Percentiles rank a stretch among this genome's conserved stretches.
These are phyloP conservation scores for Penicillium maclennaniae DNA, from an alignment of 495 filamentous ascomycete genomes.

Conservation along the genomic window DNA sequence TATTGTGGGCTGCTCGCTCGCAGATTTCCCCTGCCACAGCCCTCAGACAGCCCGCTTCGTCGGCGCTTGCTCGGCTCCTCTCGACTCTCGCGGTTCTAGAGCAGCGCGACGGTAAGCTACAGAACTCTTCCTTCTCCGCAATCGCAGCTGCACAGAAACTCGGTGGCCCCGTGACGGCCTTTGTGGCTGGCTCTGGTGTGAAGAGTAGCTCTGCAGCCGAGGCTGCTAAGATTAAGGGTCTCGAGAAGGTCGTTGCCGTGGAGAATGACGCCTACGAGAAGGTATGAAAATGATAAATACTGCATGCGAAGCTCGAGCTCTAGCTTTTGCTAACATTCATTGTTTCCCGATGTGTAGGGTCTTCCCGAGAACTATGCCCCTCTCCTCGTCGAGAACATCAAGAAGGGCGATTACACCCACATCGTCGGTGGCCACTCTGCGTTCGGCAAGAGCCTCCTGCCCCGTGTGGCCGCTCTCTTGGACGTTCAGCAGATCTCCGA, in stretches of 20 bases:
- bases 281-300: too few species aligned
- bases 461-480: slow-evolving; percentile 90
- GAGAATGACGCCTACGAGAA: slow-evolving; percentile 91
- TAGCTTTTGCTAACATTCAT: background rate
- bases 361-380: slow-evolving; percentile 95
- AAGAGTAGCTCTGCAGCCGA: slow-evolving; percentile 73
- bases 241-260: slow-evolving; percentile 86
- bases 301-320: background rate
- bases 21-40: slow-evolving; percentile 31
- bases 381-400: slow-evolving; percentile 89
- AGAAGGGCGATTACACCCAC: slow-evolving; percentile 88
- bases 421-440: slow-evolving; percentile 87
- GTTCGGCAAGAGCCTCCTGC: slow-evolving; percentile 93
- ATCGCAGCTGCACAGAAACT: slow-evolving; percentile 84
- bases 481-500: slow-evolving; percentile 93
- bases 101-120: slow-evolving; percentile 86
- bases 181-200: slow-evolving; percentile 79
- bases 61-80: slow-evolving; percentile 64
- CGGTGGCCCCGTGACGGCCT: slow-evolving; percentile 78
- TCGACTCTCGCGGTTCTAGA: slow-evolving; percentile 90
- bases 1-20: slow-evolving; percentile 48
- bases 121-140: slow-evolving; percentile 75
- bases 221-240: slow-evolving; percentile 81
- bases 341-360: slow-evolving; percentile 50
- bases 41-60: slow-evolving; percentile 33